phyloP scores from a whole-genome alignment of 2,329 filamentous ascomycete genomes.

The Colletotrichum gloeosporioides region DNA sequence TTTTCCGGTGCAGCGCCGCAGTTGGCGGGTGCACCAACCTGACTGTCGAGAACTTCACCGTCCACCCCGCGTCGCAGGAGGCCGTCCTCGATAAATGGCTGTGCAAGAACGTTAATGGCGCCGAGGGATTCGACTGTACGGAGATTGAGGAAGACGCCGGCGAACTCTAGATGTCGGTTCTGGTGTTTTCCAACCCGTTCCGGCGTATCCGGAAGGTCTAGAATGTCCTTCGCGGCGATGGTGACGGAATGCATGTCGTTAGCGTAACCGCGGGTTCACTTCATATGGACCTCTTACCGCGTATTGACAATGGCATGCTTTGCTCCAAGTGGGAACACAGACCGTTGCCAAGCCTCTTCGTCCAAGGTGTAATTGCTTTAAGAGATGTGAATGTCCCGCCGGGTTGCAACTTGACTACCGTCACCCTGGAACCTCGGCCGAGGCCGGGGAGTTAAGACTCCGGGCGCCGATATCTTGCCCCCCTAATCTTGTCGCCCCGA shows the following conservation, averaged over 20 bases:
- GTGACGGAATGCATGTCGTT: neutral
- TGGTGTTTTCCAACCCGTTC: neutral
- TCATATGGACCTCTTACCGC: neutral
- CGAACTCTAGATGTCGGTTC: neutral
- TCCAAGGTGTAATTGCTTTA: neutral
- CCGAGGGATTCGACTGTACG: conserved; percentile 29
- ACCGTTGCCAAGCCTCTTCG: neutral
- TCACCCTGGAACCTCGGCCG: neutral
- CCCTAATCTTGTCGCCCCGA: neutral
- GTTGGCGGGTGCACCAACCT: conserved; percentile 36
- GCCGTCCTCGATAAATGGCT: conserved; percentile 26
- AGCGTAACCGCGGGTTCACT: neutral
- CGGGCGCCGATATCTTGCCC: neutral
- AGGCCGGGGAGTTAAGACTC: conserved; percentile 1
- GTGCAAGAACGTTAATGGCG: conserved; percentile 30
- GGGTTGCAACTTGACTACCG: neutral
- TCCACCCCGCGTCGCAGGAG: conserved; percentile 23
- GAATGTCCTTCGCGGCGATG: neutral
- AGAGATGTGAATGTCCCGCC: neutral
- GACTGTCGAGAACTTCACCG: conserved; percentile 27
- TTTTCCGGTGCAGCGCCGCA: conserved; percentile 35
- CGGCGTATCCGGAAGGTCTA: neutral
- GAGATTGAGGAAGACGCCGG: neutral
- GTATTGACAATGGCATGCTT: neutral
- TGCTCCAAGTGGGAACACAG: neutral